Evolutionary conservation across 257 asterid genomes (phyloP), one percentile per base, ranked within the genome.

Genomic region (Dorcoceras hygrometricum): DNA sequence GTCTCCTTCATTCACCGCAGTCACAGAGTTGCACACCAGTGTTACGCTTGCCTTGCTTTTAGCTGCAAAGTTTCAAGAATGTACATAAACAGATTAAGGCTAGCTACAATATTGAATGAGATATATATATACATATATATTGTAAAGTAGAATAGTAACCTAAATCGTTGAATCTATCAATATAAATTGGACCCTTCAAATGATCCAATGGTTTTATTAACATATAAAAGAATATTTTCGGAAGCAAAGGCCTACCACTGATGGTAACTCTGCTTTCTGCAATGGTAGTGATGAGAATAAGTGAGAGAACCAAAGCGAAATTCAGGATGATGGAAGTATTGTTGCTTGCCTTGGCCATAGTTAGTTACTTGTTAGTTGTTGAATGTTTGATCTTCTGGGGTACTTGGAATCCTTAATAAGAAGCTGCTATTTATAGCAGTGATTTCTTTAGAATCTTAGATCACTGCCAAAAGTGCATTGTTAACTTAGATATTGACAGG

Each of bases 1-100:
- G 59, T 86, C 82, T 50, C 83, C 89, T 16, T 43, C 54, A 31
- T 67, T 55, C 79, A 79, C 86, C 53, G 70, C 80, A 2, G 78
- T 72, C 73, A 79, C 92, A 4, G 19, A 11, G 12, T 69, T 11
- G 4, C 51, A 14, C 70, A 59, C 86, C 78, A 12, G 18, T 25
- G 36, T 63, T 39, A 46, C 5, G 14, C 43, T 65, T 22, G 60
- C 43, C 20, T 29, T 11, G 19, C 59, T 43, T 11, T 43, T 27
- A 23, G 36, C 76, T 58, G 71, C 67, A 65, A 24, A 65, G 19
- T 27, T 6, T 16, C 1, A 28, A 19, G 26, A 60, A 8, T 1
- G 4, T 7, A 31, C 1, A 29, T 0, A 29, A 60, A 29, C 16
- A 0, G 16, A 9, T 29, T 29, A 6, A 1, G 5, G 5, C 31